A percentile compares a stretch with the other conserved stretches of the same genome.
These are phyloP conservation scores for Aspergillus alliaceus DNA, from an alignment of 2,329 filamentous ascomycete genomes.

Conservation along the genomic window DNA sequence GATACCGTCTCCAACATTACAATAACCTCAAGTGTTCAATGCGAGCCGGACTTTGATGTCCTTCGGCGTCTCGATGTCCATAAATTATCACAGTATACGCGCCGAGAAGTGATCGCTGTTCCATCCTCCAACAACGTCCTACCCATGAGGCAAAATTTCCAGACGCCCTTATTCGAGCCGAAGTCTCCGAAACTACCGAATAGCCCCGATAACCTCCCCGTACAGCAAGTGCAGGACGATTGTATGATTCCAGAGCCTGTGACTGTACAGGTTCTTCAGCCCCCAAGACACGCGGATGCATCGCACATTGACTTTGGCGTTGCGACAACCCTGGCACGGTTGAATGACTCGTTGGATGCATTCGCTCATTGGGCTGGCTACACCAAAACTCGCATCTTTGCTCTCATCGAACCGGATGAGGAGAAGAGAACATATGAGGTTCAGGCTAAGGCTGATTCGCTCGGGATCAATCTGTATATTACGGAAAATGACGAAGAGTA, in stretches of 20 bases:
- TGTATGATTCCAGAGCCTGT: conserved; percentile 49
- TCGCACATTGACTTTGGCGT: conserved; percentile 59
- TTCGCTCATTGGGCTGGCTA: conserved; percentile 59
- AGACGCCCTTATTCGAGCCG: conserved; percentile 26
- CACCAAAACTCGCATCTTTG: conserved; percentile 54
- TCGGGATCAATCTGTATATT: conserved; percentile 46
- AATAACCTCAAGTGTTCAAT: conserved; percentile 26
- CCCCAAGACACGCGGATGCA: conserved; percentile 45
- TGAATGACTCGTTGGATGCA: conserved; percentile 52
- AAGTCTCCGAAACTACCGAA: conserved; percentile 1
- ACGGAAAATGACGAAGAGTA: conserved; percentile 37
- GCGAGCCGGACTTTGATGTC: conserved; percentile 27
- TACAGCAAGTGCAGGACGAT: conserved; percentile 24
- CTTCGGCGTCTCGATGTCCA: conserved; percentile 24
- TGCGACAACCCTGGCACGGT: conserved; percentile 53
- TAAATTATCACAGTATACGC: conserved; percentile 31
- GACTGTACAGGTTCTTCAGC: conserved; percentile 47
- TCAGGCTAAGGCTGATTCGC: conserved; percentile 33
- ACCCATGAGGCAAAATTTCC: conserved; percentile 27
- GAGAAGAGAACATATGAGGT: conserved; percentile 30
- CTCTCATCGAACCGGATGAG: conserved; percentile 48
- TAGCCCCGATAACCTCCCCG: not conserved
- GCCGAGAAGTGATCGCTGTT: conserved; percentile 30
- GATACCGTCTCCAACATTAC: conserved; percentile 30
- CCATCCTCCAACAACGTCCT: conserved; percentile 21